Base-by-base conservation (phyloP, 2,329 filamentous ascomycete species). In the Cladosporium colombiae region DNA sequence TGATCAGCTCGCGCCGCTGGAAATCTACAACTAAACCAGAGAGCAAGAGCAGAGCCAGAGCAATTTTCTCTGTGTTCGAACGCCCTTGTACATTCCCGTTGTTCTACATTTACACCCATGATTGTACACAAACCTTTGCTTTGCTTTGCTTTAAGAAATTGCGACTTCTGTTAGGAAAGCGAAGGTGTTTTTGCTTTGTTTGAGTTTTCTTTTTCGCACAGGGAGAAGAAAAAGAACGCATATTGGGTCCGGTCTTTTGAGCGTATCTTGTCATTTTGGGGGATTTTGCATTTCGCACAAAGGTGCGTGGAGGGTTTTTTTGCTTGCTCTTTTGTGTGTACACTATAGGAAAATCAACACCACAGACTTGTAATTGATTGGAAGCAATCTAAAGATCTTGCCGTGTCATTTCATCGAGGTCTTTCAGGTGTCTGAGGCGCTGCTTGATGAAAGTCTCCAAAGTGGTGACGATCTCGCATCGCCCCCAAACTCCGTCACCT, bases 1-100 rank as follows among this genome's bases (percentile, higher is more conserved):
- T 65, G 95, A 99, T 78, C 90, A 96, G 78, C 89, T 99, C 76
- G 96, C 95, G 73, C 95, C 95, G 65, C 83, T 99, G 79, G 93
- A 97, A 81, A 98, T 99, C 74, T 99, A 99, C 68, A 74, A 76
- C 62, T 76, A 66, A 61, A 53, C 8, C 14, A n/a, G 37, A 44
- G 37, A n/a, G 16, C 29, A 37, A 37, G 6, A 10, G 16, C 31
- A 40, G 29, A 52, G 23, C 10, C 44, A 23, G 11, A 25, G 21
- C 46, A 50, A 4, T 50, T 50, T 25, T 8, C 46, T 18, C 5
- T 40, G 35, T 13, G 16, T 8, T 23, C 7, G 21, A 14, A 55
- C 8, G 5, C 23, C 27, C 37, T 23, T 25, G 21, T 5, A 5
- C n/a, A 35, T 35, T 33, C 55, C 55, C n/a, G n/a, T 21, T 46